Evolutionary conservation across 208 protist genomes (phyloP), one percentile per base, ranked within the genome.

Genomic region (Spironucleus salmonicida): DNA sequence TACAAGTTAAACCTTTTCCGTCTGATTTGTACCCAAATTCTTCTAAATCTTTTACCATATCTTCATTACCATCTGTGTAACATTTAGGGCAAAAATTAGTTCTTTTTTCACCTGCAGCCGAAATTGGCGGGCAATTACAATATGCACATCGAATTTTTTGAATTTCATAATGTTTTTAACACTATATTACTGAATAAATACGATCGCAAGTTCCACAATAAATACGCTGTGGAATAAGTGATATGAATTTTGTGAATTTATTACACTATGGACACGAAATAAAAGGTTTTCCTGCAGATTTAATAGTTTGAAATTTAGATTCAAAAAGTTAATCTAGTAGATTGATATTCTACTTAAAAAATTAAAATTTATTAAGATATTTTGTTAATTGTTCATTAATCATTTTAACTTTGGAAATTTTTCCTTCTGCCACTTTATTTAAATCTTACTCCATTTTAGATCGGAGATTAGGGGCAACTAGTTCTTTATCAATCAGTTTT

Each of bases 171-270:
- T 92, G 90, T 2, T 82, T 79, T 53, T 89, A 89, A 32, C 88
- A 86, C 67, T 90, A 87, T 19, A 89, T 89, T 1, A 94, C 78
- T 9, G 78, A 79, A 57, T 91, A 93, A 0, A 89, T 93, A 59
- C 92, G 81, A 75, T 94, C 90, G 78, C 91, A 94, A 69, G 88
- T 90, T 0, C 85, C 80, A 81, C 91, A 94, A 82, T 93, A 93
- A 35, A 94, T 80, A 0, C 91, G 82, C 85, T 75, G 87, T 78
- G 59, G 93, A 67, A 77, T 91, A 86, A 67, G 40, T 42, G 66
- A 26, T 1, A 88, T 67, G 58, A 85, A 74, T 7, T 78, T 80
- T 76, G 83, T 85, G 69, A 62, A 88, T n/a, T 88, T 86, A 80
- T 88, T 85, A 83, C 91, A 94, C 74, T 91, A 90, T 30, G 89